Conservation (phyloP, 495 filamentous ascomycete genomes). For the Pyronema domesticum region DNA sequence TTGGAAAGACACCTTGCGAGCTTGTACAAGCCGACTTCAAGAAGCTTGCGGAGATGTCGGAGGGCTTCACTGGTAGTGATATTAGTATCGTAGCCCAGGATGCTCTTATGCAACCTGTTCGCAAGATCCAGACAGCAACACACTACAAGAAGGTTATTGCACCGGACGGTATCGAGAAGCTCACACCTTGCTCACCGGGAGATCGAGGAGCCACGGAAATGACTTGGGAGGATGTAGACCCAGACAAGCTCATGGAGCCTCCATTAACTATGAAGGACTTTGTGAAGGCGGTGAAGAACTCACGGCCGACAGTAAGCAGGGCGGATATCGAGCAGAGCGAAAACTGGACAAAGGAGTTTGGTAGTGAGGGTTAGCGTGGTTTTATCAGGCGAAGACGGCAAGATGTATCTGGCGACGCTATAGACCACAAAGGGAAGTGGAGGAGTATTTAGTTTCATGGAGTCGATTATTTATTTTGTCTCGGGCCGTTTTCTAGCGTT, state of each 20-base stretch:
- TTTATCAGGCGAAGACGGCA: neutral
- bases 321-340: slow-evolving; percentile 68
- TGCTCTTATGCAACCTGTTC: slow-evolving; percentile 91
- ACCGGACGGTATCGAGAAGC: slow-evolving; percentile 50
- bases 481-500: slow-evolving; percentile 13
- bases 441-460: neutral
- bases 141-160: slow-evolving; percentile 79
- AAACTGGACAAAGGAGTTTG: slow-evolving; percentile 94
- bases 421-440: neutral
- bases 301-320: slow-evolving; percentile 70
- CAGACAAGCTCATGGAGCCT: slow-evolving; percentile 70
- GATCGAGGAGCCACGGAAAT: slow-evolving; percentile 73
- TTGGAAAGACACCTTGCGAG: slow-evolving; percentile 79
- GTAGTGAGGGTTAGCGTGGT: slow-evolving; percentile 53
- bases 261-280: slow-evolving; percentile 81
- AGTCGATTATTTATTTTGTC: no score
- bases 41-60: slow-evolving; percentile 59
- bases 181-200: slow-evolving; percentile 89
- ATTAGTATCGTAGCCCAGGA: slow-evolving; percentile 94
- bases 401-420: no score
- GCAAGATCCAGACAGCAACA: slow-evolving; percentile 94
- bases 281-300: slow-evolving; percentile 72
- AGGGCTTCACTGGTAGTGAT: slow-evolving; percentile 91
- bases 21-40: slow-evolving; percentile 61
- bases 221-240: slow-evolving; percentile 76